Conservation (phyloP, 2,329 filamentous ascomycete genomes). For the Periconia sp. region DNA sequence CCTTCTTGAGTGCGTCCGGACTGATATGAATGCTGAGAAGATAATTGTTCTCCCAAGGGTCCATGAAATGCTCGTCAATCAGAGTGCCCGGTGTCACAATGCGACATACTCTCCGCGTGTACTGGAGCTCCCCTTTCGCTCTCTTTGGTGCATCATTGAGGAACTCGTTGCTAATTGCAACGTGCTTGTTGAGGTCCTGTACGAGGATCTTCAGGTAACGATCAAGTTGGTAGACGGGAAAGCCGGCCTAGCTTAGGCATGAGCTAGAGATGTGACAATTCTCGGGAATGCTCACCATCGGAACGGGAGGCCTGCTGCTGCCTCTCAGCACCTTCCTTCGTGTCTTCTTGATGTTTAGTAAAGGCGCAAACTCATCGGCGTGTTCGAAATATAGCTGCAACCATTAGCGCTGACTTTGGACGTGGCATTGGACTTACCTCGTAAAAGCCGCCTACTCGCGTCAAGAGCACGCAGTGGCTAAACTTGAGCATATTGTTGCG, state of each 20-base stretch:
- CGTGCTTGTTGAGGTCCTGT: slow-evolving; percentile 86
- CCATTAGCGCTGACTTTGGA: slow-evolving; percentile 16
- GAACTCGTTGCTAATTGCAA: slow-evolving; percentile 94
- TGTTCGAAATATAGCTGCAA: slow-evolving; percentile 85
- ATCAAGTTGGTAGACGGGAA: slow-evolving; percentile 91
- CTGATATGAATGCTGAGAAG: slow-evolving; percentile 78
- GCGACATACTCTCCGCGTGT: slow-evolving; percentile 82
- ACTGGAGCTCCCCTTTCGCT: slow-evolving; percentile 79
- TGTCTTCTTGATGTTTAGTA: slow-evolving; percentile 86
- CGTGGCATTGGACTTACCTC: slow-evolving; percentile 59
- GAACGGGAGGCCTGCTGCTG: slow-evolving; percentile 67
- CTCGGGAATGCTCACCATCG: slow-evolving; percentile 70
- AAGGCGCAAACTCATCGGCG: slow-evolving; percentile 83
- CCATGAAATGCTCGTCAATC: slow-evolving; percentile 97
- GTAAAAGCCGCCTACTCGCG: slow-evolving; percentile 93
- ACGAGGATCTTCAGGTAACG: slow-evolving; percentile 92
- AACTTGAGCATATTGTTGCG: slow-evolving; percentile 90
- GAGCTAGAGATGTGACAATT: neutral
- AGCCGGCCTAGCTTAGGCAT: slow-evolving; percentile 70
- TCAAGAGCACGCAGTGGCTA: slow-evolving; percentile 87
- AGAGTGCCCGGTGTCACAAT: slow-evolving; percentile 94
- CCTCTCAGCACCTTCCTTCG: slow-evolving; percentile 69
- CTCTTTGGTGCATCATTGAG: slow-evolving; percentile 73
- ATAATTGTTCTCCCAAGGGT: slow-evolving; percentile 92
- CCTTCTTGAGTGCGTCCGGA: slow-evolving; percentile 29